Evolutionary conservation across 345 rosid species (phyloP).

Genomic region (Dipteronia dyeriana): DNA sequence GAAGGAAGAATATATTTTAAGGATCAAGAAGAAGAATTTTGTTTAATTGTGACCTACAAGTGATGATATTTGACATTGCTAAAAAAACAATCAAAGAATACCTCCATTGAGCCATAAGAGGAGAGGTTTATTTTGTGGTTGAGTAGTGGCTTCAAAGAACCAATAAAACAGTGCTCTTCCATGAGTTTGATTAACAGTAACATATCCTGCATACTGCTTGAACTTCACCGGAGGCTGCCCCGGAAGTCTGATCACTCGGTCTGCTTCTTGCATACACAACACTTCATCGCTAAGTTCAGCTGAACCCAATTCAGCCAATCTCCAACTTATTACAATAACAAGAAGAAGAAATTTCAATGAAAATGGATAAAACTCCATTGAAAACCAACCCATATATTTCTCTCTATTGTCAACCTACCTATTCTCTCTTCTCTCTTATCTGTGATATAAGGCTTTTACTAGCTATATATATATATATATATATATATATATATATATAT

Average conservation of each 20-base stretch:
- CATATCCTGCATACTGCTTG: constrained; percentile 82
- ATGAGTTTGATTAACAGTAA: constrained; percentile 66
- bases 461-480: no score
- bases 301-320: background rate
- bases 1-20: no score
- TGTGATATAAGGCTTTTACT: no score
- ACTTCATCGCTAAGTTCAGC: background rate
- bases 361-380: background rate
- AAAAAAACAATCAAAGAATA: constrained; percentile 13
- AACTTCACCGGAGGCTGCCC: constrained; percentile 70
- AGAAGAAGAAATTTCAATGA: background rate
- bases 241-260: constrained; percentile 53
- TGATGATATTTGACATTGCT: no score
- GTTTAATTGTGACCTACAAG: no score
- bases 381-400: background rate
- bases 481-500: no score
- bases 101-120: constrained; percentile 92
- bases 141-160: constrained; percentile 65
- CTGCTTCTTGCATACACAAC: constrained; percentile 51
- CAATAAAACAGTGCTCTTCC: constrained; percentile 85
- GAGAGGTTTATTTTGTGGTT: constrained; percentile 53
- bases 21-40: no score
- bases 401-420: no score
- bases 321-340: background rate
- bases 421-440: no score